Evolutionary conservation across 1,284 basidiomycete genomes (phyloP), one percentile per base, ranked within the genome.

Genomic region (Malassezia arunalokei): DNA sequence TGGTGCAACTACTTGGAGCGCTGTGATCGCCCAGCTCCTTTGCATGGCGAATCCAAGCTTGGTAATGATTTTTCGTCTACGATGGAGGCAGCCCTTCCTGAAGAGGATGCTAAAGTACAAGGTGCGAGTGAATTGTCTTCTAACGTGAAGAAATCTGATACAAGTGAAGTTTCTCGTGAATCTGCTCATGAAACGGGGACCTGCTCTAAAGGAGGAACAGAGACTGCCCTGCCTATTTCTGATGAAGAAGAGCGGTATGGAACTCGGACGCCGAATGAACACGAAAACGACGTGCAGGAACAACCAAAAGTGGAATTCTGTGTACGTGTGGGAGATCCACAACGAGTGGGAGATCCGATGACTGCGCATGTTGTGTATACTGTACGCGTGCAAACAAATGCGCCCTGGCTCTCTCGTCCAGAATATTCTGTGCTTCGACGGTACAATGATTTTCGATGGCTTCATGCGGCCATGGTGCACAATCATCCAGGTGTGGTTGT

Each of bases 401-500:
- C 55, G 41, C 54, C 63, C 8, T 35, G 44, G 43, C 64, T 70
- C 42, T 51, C 60, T 11, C 43, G 58, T 8, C 31, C 27, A 28
- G 57, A 66, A 17, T 65, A 68, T 35, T 69, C 89, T 4, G 90
- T 94, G 33, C 81, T 99, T 6, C 81, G 92, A 15, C 83, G 92
- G 20, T 99, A 94, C 75, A 88, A 86, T 17, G 94, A 99, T 74
- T 99, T 98, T 70, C 79, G 95, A 17, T 98, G 94, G 92, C 76
- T 99, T 0, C 94, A 87, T 72, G 90, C 92, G 65, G 83, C 84
- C 0, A 79, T 99, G 1, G 85, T 84, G 0, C 73, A 78, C 64
- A 96, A 95, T 76, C 96, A 98, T 68, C 91, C 94, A 1, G 94
- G 92, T 3, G 89, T 96, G 5, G 86, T 98, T 43, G 87, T 99